Base-by-base conservation (phyloP, 31 red algal species). In the Endocladia muricata region DNA sequence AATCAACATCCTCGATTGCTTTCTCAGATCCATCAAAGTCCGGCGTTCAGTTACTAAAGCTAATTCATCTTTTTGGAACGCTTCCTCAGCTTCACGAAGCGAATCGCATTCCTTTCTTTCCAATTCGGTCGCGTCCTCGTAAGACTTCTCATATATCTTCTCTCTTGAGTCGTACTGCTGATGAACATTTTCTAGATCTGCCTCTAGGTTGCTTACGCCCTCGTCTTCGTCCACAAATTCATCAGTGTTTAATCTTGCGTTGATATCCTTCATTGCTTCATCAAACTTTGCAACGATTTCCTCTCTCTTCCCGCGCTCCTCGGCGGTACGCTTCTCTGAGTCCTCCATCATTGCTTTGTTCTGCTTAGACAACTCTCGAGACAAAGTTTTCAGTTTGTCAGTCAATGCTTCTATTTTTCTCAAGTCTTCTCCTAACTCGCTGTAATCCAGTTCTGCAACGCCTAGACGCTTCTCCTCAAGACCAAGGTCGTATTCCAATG, bases 211-310 rank as follows among this genome's bases (percentile, higher is more conserved):
- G 15, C 17, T 34, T 3, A 72, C 74, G 19, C 55, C 55, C 2
- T 78, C 83, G 72, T 87, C 83, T 0, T 41, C 74, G 2, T 78
- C 49, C 11, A n/a, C 73, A 30, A 13, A 29, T 1, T 87, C 83
- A 2, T 68, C 83, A 8, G 73, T 51, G 17, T 70, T 87, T 37
- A 87, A 42, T 26, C 73, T 70, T 1, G 63, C 44, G 38, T 87
- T 78, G 23, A 87, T 87, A 60, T 87, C 83, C 13, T 69, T 43
- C 83, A 87, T 78, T 2, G 83, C 83, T 22, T 87, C 83, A 73
- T 87, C 83, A 78, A 87, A 87, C 51, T 78, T 87, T 15, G 74
- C 61, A 22, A 76, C 73, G 54, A 87, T 87, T 43, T 87, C 83
- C 38, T 87, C 83, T 6, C 83, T 29, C 48, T 78, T 87, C 39